Percentiles rank a stretch among this genome's conserved stretches.
Evolutionary conservation across 1,139 yeast species (phyloP).

Genomic region (Suhomyces coccinellae): DNA sequence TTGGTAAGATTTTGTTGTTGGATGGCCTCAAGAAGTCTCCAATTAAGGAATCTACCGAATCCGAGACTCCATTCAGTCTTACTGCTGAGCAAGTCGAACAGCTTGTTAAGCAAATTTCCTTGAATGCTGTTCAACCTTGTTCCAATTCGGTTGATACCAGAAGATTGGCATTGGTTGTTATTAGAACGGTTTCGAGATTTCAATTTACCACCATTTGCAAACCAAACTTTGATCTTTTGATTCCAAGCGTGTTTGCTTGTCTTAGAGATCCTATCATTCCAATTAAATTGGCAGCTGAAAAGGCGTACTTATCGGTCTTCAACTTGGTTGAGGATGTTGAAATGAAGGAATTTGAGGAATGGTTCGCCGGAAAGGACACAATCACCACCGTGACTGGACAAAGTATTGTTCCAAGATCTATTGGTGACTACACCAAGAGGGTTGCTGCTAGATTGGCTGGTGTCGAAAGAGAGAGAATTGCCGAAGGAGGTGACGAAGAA

Average conservation of each 20-base stretch:
- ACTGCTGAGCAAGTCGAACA: slow-evolving; percentile 33
- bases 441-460: slow-evolving; percentile 81
- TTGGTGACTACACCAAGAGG: slow-evolving; percentile 85
- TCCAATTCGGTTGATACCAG: slow-evolving; percentile 76
- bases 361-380: slow-evolving; percentile 47
- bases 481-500: slow-evolving; percentile 90
- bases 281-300: slow-evolving; percentile 91
- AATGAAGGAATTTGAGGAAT: slow-evolving; percentile 54
- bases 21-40: slow-evolving; percentile 46
- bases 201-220: slow-evolving; percentile 50
- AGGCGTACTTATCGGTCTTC: slow-evolving; percentile 76
- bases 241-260: slow-evolving; percentile 75
- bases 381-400: slow-evolving; percentile 46
- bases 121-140: slow-evolving; percentile 50
- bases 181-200: slow-evolving; percentile 71
- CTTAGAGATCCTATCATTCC: slow-evolving; percentile 87
- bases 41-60: slow-evolving; percentile 15
- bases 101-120: slow-evolving; percentile 52
- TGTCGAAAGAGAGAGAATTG: slow-evolving; percentile 82
- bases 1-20: slow-evolving; percentile 74
- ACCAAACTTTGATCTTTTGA: slow-evolving; percentile 58
- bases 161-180: slow-evolving; percentile 72
- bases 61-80: slow-evolving; percentile 31
- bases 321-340: slow-evolving; percentile 69
- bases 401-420: slow-evolving; percentile 65